Base-by-base conservation (phyloP, 164 flowering plant genomes). In the Magnolia kwangsiensis region DNA sequence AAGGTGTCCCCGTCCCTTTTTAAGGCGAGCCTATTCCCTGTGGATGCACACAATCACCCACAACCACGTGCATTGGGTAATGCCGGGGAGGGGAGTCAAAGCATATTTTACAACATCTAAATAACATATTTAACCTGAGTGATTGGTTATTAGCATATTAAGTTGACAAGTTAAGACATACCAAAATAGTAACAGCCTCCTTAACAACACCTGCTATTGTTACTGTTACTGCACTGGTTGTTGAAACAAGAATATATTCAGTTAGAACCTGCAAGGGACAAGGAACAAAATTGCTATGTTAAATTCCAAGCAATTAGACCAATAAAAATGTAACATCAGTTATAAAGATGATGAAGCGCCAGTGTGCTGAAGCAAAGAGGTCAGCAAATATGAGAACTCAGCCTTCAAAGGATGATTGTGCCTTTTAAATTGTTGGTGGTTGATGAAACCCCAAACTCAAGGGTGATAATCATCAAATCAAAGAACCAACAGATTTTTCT, bases 141-240 rank as follows among this genome's bases (percentile, higher is more conserved):
- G 18, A 55, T 8, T 16, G 13, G 18, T 55, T 11, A 55, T 55
- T 19, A 55, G 61, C 11, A 11, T 55, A 16, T 55, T 11, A 3
- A 55, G 61, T 55, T 31, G 18, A 29, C 9, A 51, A 73, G 11
- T 58, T 4, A 68, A 63, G 50, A 76, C 81, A 79, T 92, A 96
- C 99, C 95, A 94, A 74, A 75, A 96, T 96, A 73, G 99, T 96
- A 70, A 96, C 95, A 67, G 97, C 97, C 81, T 96, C 99, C 87
- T 96, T 96, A 64, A 96, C 99, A 78, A 92, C 97, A 72, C 99
- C 99, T 4, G 97, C 98, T 66, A 96, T 91, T 67, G 97, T 94
- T 49, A 96, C 98, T 31, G 99, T 96, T 50, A 96, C 97, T 50
- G 99, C 99, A 88, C 99, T 96, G 24, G 99, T 96, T 69, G 89